Percentiles rank a stretch among this genome's conserved stretches.
phyloP scores from a whole-genome alignment of 2,329 filamentous ascomycete genomes.

The Drechslerella dactyloides region DNA sequence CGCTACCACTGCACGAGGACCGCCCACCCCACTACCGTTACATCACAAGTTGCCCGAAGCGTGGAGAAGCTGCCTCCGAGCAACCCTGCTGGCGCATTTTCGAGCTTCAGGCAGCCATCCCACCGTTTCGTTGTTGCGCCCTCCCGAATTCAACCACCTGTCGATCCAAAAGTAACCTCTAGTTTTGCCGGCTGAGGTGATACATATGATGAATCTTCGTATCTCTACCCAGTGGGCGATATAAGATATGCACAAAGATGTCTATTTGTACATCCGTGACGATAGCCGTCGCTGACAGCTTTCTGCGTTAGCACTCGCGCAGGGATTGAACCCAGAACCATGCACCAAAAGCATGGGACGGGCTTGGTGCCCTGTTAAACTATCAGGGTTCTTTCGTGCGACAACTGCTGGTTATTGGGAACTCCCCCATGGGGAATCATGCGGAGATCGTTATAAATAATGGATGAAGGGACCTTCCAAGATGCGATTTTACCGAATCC shows the following conservation, averaged over 20 bases:
- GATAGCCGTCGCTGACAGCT: background rate
- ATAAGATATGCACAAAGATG: too few species aligned
- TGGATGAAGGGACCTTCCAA: background rate
- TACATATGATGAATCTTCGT: background rate
- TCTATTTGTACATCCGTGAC: too few species aligned
- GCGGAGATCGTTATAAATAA: constrained; percentile 22
- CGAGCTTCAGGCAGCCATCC: constrained; percentile 31
- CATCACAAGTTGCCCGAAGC: constrained; percentile 15
- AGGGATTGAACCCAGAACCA: background rate
- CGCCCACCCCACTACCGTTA: constrained; percentile 22
- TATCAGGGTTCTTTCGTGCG: background rate
- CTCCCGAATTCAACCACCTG: constrained; percentile 16
- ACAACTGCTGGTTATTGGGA: background rate
- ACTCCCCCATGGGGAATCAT: background rate
- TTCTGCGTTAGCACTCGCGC: background rate
- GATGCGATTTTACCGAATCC: background rate
- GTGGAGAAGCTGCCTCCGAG: constrained; percentile 15
- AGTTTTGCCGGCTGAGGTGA: background rate
- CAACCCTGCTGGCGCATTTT: background rate
- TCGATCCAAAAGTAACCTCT: constrained; percentile 18
- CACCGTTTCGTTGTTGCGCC: constrained; percentile 30
- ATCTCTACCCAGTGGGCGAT: too few species aligned
- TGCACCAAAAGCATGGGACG: background rate
- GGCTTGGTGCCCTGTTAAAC: background rate
- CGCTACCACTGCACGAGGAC: constrained; percentile 21